Base-by-base conservation (phyloP, 2,329 filamentous ascomycete genomes). In the Neoascochyta sp. region DNA sequence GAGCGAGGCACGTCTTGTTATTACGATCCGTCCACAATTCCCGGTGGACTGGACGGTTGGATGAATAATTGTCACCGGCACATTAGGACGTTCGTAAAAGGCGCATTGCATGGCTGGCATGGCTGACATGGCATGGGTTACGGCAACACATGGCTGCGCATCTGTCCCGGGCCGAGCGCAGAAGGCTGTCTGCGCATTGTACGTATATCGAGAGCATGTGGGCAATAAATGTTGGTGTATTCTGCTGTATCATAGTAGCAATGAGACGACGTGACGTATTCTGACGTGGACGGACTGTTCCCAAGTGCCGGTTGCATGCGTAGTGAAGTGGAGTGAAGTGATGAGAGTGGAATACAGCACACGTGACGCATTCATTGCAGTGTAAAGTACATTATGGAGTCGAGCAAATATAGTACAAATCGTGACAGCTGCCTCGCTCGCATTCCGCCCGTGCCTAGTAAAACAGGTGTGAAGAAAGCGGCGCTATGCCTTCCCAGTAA, bases 121-220 rank as follows among this genome's bases (percentile, higher is more conserved):
- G n/a, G n/a, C 40, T 35, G 41, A 42, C 43, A 49, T 39, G 41
- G 40, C 41, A 43, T 41, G 41, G 41, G 27, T 34, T 30, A 44
- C 33, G 39, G 15, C 12, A 22, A 16, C 29, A 19, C 19, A 24
- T 24, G 29, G 31, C 19, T 25, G 39, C 22, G 27, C 17, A 13
- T 27, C 27, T 39, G 36, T 26, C 31, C 29, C 16, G 21, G 16
- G 30, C 28, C 28, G 28, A 35, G 32, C 30, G 41, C 38, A 37
- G 34, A 29, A 25, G n/a, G 26, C 19, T 20, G 29, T 32, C 40
- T 36, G 38, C 42, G 45, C 33, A 24, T 46, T 57, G 57, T 61
- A 60, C 38, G 52, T 56, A 58, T 57, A 57, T n/a, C n/a, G n/a
- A n/a, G 45, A 47, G 48, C 49, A 45, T 38, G 29, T 39, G 41